Evolutionary conservation across 345 rosid species (phyloP), one percentile per base, ranked within the genome.

Genomic region (Triadica sebifera): DNA sequence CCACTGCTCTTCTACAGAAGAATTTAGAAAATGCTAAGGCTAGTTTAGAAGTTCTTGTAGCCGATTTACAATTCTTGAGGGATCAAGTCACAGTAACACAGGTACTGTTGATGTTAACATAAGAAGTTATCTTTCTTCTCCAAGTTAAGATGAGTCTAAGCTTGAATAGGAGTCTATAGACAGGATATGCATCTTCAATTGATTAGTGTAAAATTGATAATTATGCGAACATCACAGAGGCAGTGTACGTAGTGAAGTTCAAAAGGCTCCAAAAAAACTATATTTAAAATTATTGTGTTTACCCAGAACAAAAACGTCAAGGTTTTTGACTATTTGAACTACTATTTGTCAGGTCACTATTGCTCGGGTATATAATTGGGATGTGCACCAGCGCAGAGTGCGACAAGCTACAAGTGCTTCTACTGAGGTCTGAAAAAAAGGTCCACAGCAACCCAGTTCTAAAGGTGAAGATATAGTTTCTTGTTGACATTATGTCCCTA

Each of bases 31-130:
- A 93, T 79, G 97, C 99, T 71, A 95, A 87, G 89, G 97, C 97
- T 63, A 95, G 99, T 80, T 80, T 93, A 76, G 94, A 89, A 85
- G 98, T 89, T 74, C 97, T 95, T 64, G 72, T 93, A 66, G 89
- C 87, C 10, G 98, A 95, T 88, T 84, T 91, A 57, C 98, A 89
- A 62, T 93, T 95, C 81, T 84, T 90, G 83, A 87, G 96, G 88
- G 98, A 95, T 81, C 98, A 95, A 79, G 96, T 91, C 80, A 93
- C 97, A 64, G 87, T 91, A 81, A 93, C 98, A 60, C 97, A 91
- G 98, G 97, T 95, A 85, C 29, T 60, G 3, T 38, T 67, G 8
- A 22, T 69, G 11, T 19, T 58, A 39, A 0, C 12, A 17, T 58
- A 55, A 7, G 53, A 69, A 20, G 25, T 2, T 29, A 29, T 29